A percentile compares a stretch with the other conserved stretches of the same genome.
These are phyloP conservation scores for Phyllosticta citriasiana DNA, from an alignment of 2,329 filamentous ascomycete species.

Conservation along the genomic window DNA sequence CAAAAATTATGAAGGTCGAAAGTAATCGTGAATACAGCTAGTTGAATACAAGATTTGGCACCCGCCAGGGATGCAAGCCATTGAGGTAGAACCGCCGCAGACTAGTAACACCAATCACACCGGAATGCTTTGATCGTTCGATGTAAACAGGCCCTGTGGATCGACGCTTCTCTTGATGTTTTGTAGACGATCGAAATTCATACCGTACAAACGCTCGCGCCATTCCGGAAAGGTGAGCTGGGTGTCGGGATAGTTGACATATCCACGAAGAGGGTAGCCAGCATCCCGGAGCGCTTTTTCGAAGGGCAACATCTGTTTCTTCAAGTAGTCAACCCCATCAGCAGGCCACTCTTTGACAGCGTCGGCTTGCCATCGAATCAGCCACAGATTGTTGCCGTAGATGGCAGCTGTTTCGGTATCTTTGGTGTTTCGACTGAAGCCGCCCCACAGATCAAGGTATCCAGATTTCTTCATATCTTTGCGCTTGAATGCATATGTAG, in stretches of 20 bases:
- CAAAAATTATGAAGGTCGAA: not conserved
- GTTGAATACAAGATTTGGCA: not conserved
- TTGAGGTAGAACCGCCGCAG: not conserved
- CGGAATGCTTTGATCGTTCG: conserved; percentile 13
- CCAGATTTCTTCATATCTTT: conserved; percentile 14
- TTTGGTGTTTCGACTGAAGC: conserved; percentile 12
- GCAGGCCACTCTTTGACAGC: conserved; percentile 13
- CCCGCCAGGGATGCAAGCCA: not conserved
- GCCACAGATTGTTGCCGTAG: conserved; percentile 16
- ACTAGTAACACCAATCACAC: not conserved
- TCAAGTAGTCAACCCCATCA: conserved; percentile 15
- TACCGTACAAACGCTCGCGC: conserved; percentile 14
- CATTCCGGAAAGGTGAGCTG: conserved; percentile 13
- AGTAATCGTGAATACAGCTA: not conserved
- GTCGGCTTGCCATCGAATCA: conserved; percentile 17
- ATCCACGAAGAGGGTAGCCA: conserved; percentile 12
- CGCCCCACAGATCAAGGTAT: conserved; percentile 17
- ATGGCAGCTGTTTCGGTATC: conserved; percentile 13
- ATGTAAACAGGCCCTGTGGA: conserved; percentile 13
- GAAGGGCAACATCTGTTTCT: conserved; percentile 14
- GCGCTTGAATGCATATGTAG: conserved; percentile 13
- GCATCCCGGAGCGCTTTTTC: conserved; percentile 13
- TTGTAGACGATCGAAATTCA: conserved; percentile 15
- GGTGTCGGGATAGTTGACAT: conserved; percentile 16
- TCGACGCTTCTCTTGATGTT: conserved; percentile 14